Base-by-base conservation (phyloP, 2,329 filamentous ascomycete genomes). In the Mycosphaerella sp. region DNA sequence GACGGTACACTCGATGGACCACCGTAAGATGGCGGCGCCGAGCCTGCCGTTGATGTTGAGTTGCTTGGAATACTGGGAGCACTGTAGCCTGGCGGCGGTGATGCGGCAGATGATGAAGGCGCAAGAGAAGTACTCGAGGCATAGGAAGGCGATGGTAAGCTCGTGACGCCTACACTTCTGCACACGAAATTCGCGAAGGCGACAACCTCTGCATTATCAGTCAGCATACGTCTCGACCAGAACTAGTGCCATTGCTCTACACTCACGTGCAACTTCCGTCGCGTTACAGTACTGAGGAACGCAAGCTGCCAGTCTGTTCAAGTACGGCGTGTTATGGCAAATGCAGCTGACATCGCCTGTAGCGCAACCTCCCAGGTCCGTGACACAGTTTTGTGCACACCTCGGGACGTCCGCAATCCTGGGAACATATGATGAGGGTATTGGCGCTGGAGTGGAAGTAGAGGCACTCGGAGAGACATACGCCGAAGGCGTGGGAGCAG, bases 161-260 rank as follows among this genome's bases (percentile, higher is more conserved):
- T 49, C 16, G 25, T 41, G 16, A 49, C 45, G 14, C 45, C 45
- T 12, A 42, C 45, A 41, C 37, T 49, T 16, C 37, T 36, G 25
- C 44, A 43, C 18, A 49, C 35, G 10, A 37, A 34, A 6, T 39
- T 44, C n/a, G 40, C 50, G 17, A 49, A 53, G 6, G 49, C 44
- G 44, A 49, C 44, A 32, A 49, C 41, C 2, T 44, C 44, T 27
- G 12, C 41, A n/a, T 34, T 18, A 49, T 37, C 21, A 8, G 25
- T 28, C 25, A 43, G 9, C 13, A 34, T 12, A n/a, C 30, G 21
- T 25, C 21, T 25, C n/a, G 18, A 18, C 6, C 14, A 17, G 13
- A 13, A 3, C 12, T 2, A 14, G n/a, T 9, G 16, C 27, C 1
- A 18, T 18, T 7, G 1, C 21, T 25, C 17, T 17, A 3, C 8